phyloP scores from a whole-genome alignment of 352 stramenopile species.

The Blastocystis sp. region DNA sequence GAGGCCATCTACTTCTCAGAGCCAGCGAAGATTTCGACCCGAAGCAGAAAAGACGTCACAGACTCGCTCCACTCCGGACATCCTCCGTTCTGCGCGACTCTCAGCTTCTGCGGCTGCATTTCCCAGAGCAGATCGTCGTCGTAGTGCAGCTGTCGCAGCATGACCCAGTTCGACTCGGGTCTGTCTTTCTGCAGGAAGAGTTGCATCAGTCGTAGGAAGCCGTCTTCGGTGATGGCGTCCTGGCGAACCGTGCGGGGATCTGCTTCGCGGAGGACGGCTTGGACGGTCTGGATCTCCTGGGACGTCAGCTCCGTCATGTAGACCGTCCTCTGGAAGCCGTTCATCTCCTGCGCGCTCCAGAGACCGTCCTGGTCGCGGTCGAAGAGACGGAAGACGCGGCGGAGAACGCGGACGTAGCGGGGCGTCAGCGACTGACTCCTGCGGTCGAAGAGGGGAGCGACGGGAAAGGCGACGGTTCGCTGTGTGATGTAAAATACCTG shows the following conservation, averaged over 20 bases:
- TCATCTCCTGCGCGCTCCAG: conserved; percentile 15
- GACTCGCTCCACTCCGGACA: background rate
- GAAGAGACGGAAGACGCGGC: conserved; percentile 28
- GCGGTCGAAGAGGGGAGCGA: background rate
- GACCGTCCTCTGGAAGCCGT: conserved; percentile 9
- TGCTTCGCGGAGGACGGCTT: background rate
- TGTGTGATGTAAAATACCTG: conserved; percentile 26
- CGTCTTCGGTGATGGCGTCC: background rate
- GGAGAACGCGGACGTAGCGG: background rate
- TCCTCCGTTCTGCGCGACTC: background rate
- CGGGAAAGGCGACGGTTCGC: background rate
- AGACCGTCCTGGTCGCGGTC: conserved; percentile 32
- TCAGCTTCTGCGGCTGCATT: background rate
- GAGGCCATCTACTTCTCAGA: background rate
- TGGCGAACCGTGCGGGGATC: background rate
- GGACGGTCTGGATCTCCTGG: background rate
- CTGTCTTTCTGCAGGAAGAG: conserved; percentile 11
- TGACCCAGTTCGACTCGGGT: background rate
- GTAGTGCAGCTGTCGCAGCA: background rate
- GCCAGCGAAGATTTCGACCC: background rate
- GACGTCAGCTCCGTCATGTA: background rate
- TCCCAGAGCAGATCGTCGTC: background rate
- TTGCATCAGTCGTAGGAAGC: background rate
- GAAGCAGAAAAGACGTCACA: background rate
- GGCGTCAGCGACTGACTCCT: background rate